phyloP scores from a whole-genome alignment of 257 asterid genomes.

The Plantago major region DNA sequence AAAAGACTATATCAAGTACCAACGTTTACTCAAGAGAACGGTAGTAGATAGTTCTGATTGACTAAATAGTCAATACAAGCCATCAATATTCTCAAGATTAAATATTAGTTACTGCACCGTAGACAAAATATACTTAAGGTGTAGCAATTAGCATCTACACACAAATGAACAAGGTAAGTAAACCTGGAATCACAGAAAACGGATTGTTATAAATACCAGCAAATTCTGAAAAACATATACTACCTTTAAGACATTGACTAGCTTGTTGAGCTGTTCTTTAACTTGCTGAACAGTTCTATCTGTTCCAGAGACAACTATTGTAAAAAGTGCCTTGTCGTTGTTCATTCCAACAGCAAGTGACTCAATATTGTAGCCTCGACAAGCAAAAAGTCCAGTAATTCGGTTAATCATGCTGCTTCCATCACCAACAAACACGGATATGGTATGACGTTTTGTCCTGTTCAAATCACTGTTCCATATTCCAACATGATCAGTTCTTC shows the following conservation, averaged over 20 bases:
- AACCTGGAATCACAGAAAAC: slow-evolving; percentile 3
- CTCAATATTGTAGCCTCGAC: slow-evolving; percentile 85
- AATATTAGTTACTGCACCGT: neutral
- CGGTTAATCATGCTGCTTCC: slow-evolving; percentile 91
- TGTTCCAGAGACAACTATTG: slow-evolving; percentile 81
- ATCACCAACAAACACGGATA: slow-evolving; percentile 86
- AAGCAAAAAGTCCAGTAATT: slow-evolving; percentile 87
- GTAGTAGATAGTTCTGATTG: neutral
- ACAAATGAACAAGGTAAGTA: neutral
- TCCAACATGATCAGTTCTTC: neutral
- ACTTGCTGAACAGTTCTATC: slow-evolving; percentile 67
- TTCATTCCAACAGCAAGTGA: slow-evolving; percentile 89
- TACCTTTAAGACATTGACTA: slow-evolving; percentile 76
- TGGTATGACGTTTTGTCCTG: slow-evolving; percentile 67
- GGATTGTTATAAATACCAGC: neutral
- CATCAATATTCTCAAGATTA: neutral
- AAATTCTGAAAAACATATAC: neutral
- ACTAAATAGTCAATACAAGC: slow-evolving; percentile 2
- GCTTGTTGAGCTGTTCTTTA: slow-evolving; percentile 78
- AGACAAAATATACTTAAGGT: neutral
- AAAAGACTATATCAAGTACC: slow-evolving; percentile 7
- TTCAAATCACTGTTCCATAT: slow-evolving; percentile 8
- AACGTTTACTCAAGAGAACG: slow-evolving; percentile 8
- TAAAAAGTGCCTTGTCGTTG: slow-evolving; percentile 80
- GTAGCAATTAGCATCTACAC: too few species aligned